phyloP scores from a whole-genome alignment of 208 protist species.

The Acanthamoeba lenticulata region DNA sequence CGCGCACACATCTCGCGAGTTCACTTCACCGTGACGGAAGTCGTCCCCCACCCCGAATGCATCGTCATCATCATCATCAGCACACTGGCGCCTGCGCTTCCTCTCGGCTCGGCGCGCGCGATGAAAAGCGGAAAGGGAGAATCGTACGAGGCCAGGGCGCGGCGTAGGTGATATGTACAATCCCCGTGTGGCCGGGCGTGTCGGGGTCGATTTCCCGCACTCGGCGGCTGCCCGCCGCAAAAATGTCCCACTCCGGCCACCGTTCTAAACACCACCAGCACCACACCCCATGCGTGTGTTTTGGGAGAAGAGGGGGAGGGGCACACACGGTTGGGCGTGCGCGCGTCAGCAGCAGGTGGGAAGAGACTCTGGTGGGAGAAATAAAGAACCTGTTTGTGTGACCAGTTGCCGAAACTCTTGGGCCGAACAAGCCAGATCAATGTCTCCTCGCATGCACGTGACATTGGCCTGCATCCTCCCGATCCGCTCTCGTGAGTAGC shows the following conservation, averaged over 20 bases:
- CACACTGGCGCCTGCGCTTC: not conserved
- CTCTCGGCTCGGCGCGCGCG: not conserved
- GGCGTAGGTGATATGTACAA: constrained; percentile 33
- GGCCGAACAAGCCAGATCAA: not conserved
- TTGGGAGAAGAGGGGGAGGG: not conserved
- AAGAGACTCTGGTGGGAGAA: not conserved
- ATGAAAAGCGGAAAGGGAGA: not conserved
- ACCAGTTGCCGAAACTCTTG: constrained; percentile 17
- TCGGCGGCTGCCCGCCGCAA: not conserved
- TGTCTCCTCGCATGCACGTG: not conserved
- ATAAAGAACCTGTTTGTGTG: not conserved
- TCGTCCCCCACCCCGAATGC: no score
- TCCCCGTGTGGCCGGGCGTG: not conserved
- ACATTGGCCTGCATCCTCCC: no score
- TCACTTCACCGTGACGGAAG: not conserved
- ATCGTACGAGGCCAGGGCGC: not conserved
- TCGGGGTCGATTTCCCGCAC: not conserved
- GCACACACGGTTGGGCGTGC: not conserved
- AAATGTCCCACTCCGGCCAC: constrained; percentile 35
- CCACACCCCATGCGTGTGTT: no score
- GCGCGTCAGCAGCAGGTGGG: not conserved
- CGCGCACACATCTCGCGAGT: constrained; percentile 12
- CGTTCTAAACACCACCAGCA: not conserved
- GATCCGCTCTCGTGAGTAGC: not conserved
- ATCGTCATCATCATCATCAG: not conserved